These are phyloP conservation scores for Colletotrichum kahawae DNA, from an alignment of 2,329 filamentous ascomycete genomes.

Conservation along the genomic window DNA sequence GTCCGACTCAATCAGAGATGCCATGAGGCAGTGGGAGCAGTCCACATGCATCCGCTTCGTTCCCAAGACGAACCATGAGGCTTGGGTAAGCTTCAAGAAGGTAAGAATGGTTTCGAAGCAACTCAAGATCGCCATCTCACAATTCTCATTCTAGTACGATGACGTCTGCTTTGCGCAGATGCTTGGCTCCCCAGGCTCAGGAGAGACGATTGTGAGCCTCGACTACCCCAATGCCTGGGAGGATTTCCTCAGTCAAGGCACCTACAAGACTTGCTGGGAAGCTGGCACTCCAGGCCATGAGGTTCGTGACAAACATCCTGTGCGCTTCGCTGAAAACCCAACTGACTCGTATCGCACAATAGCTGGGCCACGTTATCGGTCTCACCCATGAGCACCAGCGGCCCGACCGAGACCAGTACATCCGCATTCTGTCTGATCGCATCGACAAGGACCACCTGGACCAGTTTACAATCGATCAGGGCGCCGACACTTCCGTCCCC, in stretches of 20 bases:
- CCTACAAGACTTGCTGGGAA: background rate
- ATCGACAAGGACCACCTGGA: background rate
- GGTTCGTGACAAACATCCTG: background rate
- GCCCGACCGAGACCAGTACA: background rate
- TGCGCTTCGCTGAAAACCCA: background rate
- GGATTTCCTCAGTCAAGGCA: rapidly evolving
- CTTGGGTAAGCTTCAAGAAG: background rate
- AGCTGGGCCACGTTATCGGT: constrained; percentile 1
- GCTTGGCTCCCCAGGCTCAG: background rate
- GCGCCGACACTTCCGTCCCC: background rate
- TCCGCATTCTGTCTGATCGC: background rate
- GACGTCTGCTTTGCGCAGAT: background rate
- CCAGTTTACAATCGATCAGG: background rate
- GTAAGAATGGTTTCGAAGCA: background rate
- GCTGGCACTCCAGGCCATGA: background rate
- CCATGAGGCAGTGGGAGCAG: constrained; percentile 1
- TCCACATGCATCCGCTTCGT: background rate
- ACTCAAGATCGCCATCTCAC: background rate
- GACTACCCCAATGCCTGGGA: background rate
- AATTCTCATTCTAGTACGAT: background rate
- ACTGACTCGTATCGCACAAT: rapidly evolving
- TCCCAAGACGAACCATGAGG: background rate
- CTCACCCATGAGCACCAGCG: constrained; percentile 1
- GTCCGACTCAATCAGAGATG: background rate
- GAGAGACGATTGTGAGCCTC: background rate